phyloP scores from a whole-genome alignment of 306 rosid genomes.

The Crataegus laevigata region DNA sequence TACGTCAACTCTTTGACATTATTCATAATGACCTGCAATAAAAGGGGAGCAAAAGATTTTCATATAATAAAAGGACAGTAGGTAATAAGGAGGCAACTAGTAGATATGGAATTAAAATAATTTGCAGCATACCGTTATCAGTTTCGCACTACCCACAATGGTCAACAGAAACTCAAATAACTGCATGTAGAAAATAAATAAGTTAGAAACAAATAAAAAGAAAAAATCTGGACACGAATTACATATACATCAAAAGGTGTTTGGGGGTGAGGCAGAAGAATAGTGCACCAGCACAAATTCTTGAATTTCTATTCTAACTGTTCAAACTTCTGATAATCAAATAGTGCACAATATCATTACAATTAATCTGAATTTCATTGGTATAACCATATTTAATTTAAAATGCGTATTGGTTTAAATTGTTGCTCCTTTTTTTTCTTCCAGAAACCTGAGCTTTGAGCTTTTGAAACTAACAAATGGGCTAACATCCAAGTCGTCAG shows the following conservation, averaged over 20 bases:
- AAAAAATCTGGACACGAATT: neutral
- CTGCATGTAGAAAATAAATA: slow-evolving; percentile 37
- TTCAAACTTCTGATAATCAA: no score
- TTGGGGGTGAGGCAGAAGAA: neutral
- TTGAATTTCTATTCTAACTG: no score
- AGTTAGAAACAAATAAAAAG: slow-evolving; percentile 3
- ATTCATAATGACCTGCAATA: slow-evolving; percentile 44
- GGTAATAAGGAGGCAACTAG: slow-evolving; percentile 6
- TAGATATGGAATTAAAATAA: slow-evolving; percentile 3
- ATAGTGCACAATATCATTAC: no score
- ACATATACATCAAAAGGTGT: neutral
- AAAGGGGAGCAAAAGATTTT: slow-evolving; percentile 5
- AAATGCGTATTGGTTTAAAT: no score
- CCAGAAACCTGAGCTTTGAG: no score
- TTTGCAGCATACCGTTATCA: slow-evolving; percentile 51
- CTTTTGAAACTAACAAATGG: no score
- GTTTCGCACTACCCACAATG: slow-evolving; percentile 56
- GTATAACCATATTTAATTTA: no score
- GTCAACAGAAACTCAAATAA: slow-evolving; percentile 89
- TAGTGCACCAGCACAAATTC: neutral
- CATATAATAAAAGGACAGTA: neutral
- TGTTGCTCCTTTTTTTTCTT: no score
- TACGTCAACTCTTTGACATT: slow-evolving; percentile 77
- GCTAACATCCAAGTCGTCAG: no score
- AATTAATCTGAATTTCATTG: no score